Evolutionary conservation across 2,329 filamentous ascomycete species (phyloP), one percentile per base, ranked within the genome.

Genomic region (Cryphonectria parasitica): DNA sequence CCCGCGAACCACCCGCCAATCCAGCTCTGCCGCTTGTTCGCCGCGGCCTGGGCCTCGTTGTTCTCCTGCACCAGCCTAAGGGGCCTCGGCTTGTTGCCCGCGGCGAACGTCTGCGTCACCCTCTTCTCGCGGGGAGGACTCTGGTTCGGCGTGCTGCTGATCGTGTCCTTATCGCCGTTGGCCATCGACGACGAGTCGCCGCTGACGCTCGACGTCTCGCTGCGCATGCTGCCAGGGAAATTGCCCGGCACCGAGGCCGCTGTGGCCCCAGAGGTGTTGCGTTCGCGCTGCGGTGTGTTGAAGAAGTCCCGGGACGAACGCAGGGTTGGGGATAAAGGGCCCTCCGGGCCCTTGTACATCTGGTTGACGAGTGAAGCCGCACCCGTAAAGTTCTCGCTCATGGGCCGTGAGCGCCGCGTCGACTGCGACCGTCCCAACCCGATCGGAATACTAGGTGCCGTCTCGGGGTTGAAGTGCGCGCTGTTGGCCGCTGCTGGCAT

Each of bases 61-160:
- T 91, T 91, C 82, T 97, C 93, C 81, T 96, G 92, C 63, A 98
- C 94, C 41, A 99, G 86, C 22, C 95, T 88, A 74, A 99, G 83
- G 8, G 95, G 95, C 49, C 95, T 88, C 71, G 97, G 90, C 81
- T 96, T 96, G 77, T 90, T 91, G 61, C 89, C 89, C 4, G 87
- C 88, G 2, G 70, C 71, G 69, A 88, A 82, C 73, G 88, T 88
- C 1, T 71, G 69, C 13, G 86, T 89, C 52, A 85, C 88, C 71
- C 83, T 83, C 79, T 88, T 88, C 76, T 90, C 86, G 15, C 88
- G 84, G 22, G 89, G 89, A 39, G 88, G 88, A 74, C 81, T 90
- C 66, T 81, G 79, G 74, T 77, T 83, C 3, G 79, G 77, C 22
- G 74, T 77, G 75, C 87, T 87, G 31, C 86, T 88, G 77, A 85